phyloP scores from a whole-genome alignment of 345 rosid species.

The Odontarrhena argentea region DNA sequence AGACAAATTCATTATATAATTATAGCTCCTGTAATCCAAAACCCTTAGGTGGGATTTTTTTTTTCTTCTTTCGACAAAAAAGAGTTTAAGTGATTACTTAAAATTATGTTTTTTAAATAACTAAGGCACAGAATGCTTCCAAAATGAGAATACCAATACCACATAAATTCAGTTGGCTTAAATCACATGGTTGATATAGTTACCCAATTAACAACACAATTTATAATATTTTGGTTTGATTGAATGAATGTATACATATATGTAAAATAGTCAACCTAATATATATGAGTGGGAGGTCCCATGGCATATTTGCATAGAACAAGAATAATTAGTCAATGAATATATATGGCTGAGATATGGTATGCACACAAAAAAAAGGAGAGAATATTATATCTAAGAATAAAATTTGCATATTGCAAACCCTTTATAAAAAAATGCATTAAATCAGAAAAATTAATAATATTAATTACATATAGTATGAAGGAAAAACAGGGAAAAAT shows the following conservation, averaged over 20 bases:
- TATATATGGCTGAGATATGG: slow-evolving; percentile 38
- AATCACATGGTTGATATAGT: background rate
- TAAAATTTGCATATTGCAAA: slow-evolving; percentile 12
- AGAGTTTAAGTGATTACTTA: no score
- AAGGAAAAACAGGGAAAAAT: slow-evolving; percentile 15
- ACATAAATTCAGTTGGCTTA: background rate
- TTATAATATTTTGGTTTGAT: background rate
- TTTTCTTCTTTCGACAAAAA: no score
- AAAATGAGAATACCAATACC: no score
- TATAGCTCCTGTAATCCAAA: slow-evolving; percentile 3
- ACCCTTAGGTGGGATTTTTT: background rate
- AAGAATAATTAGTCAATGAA: slow-evolving; percentile 40
- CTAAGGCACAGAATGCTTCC: no score
- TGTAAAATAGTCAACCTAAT: slow-evolving; percentile 30
- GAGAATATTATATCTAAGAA: slow-evolving; percentile 26
- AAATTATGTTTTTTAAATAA: no score
- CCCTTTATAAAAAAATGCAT: background rate
- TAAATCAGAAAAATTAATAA: background rate
- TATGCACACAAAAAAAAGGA: slow-evolving; percentile 21
- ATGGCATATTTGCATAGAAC: slow-evolving; percentile 39
- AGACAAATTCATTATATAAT: background rate
- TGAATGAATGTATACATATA: slow-evolving; percentile 7
- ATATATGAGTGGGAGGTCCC: slow-evolving; percentile 42
- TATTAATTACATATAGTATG: background rate
- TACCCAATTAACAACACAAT: background rate